phyloP scores from a whole-genome alignment of 2,329 filamentous ascomycete species.

The Cladosporium sp. region DNA sequence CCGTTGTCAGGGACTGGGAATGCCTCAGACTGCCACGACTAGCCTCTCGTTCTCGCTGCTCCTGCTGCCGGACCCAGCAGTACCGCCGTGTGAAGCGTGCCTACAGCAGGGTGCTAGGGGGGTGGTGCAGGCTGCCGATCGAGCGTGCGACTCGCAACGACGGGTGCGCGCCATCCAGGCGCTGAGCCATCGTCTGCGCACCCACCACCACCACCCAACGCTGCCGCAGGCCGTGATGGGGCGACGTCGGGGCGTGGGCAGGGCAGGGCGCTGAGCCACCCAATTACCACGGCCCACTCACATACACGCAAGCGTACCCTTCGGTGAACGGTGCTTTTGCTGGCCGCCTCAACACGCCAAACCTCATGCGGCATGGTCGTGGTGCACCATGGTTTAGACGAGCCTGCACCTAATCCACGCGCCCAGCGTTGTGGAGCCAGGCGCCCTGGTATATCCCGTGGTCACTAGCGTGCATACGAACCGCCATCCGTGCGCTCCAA shows the following conservation, averaged over 20 bases:
- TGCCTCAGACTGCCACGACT: too few relatives aligned
- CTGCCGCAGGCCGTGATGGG: conserved; percentile 11
- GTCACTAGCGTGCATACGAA: conserved; percentile 8
- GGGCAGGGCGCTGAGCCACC: conserved; percentile 14
- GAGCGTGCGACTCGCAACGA: conserved; percentile 12
- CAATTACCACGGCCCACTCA: conserved; percentile 12
- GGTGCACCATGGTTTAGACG: conserved; percentile 12
- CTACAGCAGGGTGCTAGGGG: too few relatives aligned
- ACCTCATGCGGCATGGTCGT: conserved; percentile 8
- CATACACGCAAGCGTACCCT: conserved; percentile 13
- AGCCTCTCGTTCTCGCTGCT: not conserved
- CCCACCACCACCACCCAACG: not conserved
- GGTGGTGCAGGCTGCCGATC: conserved; percentile 10
- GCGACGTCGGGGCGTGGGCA: conserved; percentile 9
- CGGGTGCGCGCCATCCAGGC: conserved; percentile 2
- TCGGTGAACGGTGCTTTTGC: conserved; percentile 11
- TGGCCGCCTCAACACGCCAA: conserved; percentile 8
- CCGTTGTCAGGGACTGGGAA: not conserved
- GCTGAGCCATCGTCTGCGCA: conserved; percentile 6
- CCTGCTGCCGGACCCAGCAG: not conserved
- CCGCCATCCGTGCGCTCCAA: conserved; percentile 12
- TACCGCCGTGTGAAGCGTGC: conserved; percentile 9
- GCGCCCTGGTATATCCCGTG: conserved; percentile 10
- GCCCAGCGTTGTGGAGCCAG: conserved; percentile 12
- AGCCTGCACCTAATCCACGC: conserved; percentile 9